phyloP scores from a whole-genome alignment of 1,284 basidiomycete species.

The Ustilago hordei region DNA sequence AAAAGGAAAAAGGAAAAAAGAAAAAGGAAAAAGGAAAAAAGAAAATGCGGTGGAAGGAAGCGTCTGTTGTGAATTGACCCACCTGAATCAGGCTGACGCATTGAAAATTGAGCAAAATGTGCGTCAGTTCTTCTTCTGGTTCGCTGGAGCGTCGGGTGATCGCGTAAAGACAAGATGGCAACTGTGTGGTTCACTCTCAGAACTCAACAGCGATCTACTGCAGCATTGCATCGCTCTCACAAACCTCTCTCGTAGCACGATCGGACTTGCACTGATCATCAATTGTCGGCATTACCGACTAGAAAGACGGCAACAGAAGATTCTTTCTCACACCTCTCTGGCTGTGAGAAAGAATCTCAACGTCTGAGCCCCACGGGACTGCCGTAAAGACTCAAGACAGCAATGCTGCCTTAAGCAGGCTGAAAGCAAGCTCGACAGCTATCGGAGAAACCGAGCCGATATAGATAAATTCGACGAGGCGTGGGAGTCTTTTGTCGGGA shows the following conservation, averaged over 20 bases:
- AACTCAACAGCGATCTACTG: neutral
- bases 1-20: too few species aligned
- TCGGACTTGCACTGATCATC: neutral
- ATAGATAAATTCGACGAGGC: neutral
- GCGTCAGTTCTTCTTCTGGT: neutral
- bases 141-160: constrained; percentile 6
- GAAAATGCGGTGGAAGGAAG: neutral
- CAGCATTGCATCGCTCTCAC: neutral
- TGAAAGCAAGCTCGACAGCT: neutral
- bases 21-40: too few species aligned
- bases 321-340: neutral
- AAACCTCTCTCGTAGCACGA: neutral
- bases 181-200: neutral
- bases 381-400: too few species aligned
- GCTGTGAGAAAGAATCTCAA: neutral
- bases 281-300: neutral
- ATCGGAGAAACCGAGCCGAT: neutral
- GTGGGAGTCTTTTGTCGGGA: neutral
- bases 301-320: neutral
- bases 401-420: too few species aligned
- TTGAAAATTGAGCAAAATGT: neutral
- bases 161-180: constrained; percentile 3
- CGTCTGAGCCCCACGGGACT: neutral
- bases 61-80: neutral
- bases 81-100: neutral